Evolutionary conservation across 768 basidiomycete genomes (phyloP), one percentile per base, ranked within the genome.

Genomic region (Leccinum truebloodii): DNA sequence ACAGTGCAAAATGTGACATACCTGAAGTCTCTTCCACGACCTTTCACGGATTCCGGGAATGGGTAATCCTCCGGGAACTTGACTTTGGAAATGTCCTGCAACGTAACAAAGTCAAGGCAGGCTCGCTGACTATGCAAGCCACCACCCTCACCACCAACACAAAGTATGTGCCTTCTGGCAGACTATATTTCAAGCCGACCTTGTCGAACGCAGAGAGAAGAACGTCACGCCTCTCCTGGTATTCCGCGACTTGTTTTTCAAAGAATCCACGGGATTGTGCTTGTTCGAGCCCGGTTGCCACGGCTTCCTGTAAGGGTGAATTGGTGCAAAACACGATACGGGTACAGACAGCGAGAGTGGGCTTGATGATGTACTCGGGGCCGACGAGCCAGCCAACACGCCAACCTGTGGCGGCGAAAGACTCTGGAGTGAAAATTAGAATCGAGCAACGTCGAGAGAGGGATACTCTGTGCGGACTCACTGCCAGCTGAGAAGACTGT

Each of bases 351-450:
- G 95, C 94, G 30, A 97, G 83, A 16, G 94, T 90, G 2, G 96
- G 94, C 50, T 79, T 78, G 57, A 95, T 90, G 68, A 98, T 89
- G 44, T 84, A 87, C 30, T 82, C 69, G 8, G 95, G 94, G 18
- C 89, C 97, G 67, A 98, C 89, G 8, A 96, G 84, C 95, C 95
- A 98, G 63, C 97, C 96, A 52, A 98, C 85, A 59, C 96, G 89
- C 95, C 95, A 98, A 26, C 97, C 96, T 3, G 96, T 99, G 5
- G 94, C 93, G 14, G 95, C 92, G 75, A 99, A 99, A 6, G 94
- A 87, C 80, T 98, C 94, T 95, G 75, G 16, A 12, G 14, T 26
- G 5, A 6, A 35, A 20, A 49, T 18, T 55, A 63, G n/a, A 50
- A 34, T 48, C 10, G 46, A 30, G 13, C 13, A 32, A 32, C 37